Evolutionary conservation across 2,329 filamentous ascomycete species (phyloP).

Genomic region (Fusarium sp.): DNA sequence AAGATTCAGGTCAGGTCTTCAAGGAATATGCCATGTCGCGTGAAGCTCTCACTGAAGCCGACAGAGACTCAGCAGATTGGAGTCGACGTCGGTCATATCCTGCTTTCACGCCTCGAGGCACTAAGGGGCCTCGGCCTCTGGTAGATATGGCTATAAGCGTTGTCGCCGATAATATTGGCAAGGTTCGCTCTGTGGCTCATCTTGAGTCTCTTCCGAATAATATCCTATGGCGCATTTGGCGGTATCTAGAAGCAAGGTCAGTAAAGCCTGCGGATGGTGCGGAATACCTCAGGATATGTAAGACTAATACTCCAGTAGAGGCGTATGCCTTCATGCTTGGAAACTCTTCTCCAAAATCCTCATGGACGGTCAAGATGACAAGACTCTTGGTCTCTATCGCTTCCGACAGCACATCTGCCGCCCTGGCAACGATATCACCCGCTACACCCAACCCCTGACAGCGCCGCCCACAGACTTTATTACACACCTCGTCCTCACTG

Average conservation of each 20-base stretch:
- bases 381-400: slow-evolving; percentile 51
- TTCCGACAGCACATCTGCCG: slow-evolving; percentile 54
- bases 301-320: slow-evolving; percentile 38
- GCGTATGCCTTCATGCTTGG: slow-evolving; percentile 55
- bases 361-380: slow-evolving; percentile 48
- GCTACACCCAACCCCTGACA: slow-evolving; percentile 53
- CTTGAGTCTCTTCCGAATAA: slow-evolving; percentile 50
- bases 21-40: slow-evolving; percentile 52
- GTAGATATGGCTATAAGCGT: slow-evolving; percentile 53
- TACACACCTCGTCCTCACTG: slow-evolving; percentile 54
- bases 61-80: slow-evolving; percentile 48
- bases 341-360: slow-evolving; percentile 52
- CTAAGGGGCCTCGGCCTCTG: slow-evolving; percentile 51
- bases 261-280: slow-evolving; percentile 22
- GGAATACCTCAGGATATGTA: not conserved
- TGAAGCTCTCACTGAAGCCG: slow-evolving; percentile 35
- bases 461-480: slow-evolving; percentile 54
- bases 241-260: slow-evolving; percentile 54
- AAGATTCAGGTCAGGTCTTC: slow-evolving; percentile 50
- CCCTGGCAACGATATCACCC: slow-evolving; percentile 48
- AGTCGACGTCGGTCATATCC: slow-evolving; percentile 48
- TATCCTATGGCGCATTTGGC: slow-evolving; percentile 54
- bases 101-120: slow-evolving; percentile 40
- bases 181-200: slow-evolving; percentile 47
- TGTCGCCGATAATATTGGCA: slow-evolving; percentile 52